Base-by-base conservation (phyloP, 2,329 filamentous ascomycete genomes). In the Xylariales sp. region DNA sequence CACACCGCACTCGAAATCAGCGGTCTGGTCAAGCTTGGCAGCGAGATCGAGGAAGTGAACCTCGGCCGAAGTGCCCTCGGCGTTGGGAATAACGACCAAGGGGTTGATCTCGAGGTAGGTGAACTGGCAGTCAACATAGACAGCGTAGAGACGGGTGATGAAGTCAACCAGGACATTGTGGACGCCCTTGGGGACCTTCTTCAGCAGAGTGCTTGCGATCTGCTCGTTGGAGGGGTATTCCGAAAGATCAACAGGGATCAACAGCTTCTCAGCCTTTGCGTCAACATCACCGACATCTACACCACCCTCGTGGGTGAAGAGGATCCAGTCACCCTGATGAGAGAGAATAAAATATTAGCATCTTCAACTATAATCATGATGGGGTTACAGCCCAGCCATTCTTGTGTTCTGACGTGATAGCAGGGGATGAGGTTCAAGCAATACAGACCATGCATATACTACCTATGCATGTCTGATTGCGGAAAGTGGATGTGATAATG, bases 81-180 rank as follows among this genome's bases (percentile, higher is more conserved):
- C 84, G 67, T 97, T 97, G 66, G 93, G 93, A 57, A 98, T 91
- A 63, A 96, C 93, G 46, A 98, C 93, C 49, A 98, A 76, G 54
- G 93, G 93, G 82, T 98, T 98, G 78, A 98, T 98, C 72, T 98
- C 93, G 55, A 98, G 88, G 76, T 98, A 98, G 60, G 93, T 97
- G 81, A 98, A 98, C 71, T 98, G 93, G 81, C 88, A 95, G 77
- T 98, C 93, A 50, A 97, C 93, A 61, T 97, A 98, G 72, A 98
- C 93, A 56, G 91, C 93, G 65, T 98, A 98, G 52, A 98, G 78
- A 57, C 93, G 84, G 59, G 88, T 88, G 74, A 98, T 98, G 79
- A 98, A 98, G 78, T 98, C 93, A 47, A 98, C 87, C 43, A 98
- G 81, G 60, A 98, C 93, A 61, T 95, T 96, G 81, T 98, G 93